Base-by-base conservation (phyloP, 2,329 filamentous ascomycete genomes). In the Alternaria sp. region DNA sequence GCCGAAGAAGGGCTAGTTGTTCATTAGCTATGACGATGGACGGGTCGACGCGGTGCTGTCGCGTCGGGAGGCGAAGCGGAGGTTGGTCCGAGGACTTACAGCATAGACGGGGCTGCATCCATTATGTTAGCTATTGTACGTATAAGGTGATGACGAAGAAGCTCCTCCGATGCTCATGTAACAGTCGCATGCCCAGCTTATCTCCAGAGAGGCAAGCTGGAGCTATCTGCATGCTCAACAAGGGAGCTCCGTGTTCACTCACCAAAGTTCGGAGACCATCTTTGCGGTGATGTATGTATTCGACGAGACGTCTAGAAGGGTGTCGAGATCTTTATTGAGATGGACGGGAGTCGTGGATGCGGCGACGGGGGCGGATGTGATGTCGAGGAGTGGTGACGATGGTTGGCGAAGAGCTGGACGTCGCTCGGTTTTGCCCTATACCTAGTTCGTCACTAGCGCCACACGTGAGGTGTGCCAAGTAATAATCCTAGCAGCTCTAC, bases 61-160 rank as follows among this genome's bases (percentile, higher is more conserved):
- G 56, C 57, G 67, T 62, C 57, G 69, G 67, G 70, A 70, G 72
- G 68, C 68, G 69, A 70, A 60, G 67, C 59, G 60, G 56, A 64
- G 56, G 45, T 60, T 59, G 64, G 52, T 65, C 57, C 57, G 73
- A 57, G 54, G 78, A 97, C 95, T 93, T 89, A 98, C 96, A 88
- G 96, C 93, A 87, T 98, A 99, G 80, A 97, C 95, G 85, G 95
- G 95, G 87, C 95, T 99, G 77, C 68, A 80, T 40, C 21, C 54
- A 44, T 56, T 19, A 65, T 61, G 66, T 80, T 74, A 80, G 78
- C 76, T 72, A 44, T 47, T 19, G 54, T 59, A 56, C 65, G 68
- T 74, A 50, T 49, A 58, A 57, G 63, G 26, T 19, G 43, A 40
- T 15, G 12, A 12, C 43, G 36, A 15, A 12, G 49, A 26, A 54